Conservation (phyloP, 306 rosid genomes). For the Adenanthera pavonina region DNA sequence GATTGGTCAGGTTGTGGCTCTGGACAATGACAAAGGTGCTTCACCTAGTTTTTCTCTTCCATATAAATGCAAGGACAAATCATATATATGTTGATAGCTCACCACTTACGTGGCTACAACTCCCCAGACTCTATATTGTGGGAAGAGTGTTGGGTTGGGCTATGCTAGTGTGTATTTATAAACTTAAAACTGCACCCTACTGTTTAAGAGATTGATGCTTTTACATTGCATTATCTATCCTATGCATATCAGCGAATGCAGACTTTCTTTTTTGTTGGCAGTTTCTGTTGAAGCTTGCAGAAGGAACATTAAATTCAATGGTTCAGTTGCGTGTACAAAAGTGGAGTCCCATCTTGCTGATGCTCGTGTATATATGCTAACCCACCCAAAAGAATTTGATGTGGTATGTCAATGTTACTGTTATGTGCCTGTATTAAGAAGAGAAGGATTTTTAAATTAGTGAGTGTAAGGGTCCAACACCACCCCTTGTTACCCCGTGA, state of each 20-base stretch:
- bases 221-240: conserved; percentile 24
- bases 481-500: background rate
- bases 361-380: conserved; percentile 96
- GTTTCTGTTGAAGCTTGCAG: conserved; percentile 92
- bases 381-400: conserved; percentile 91
- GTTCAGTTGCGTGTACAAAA: conserved; percentile 80
- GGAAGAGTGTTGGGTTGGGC: background rate
- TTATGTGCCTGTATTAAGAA: conserved; percentile 11
- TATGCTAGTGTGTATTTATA: conserved; percentile 5
- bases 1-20: conserved; percentile 91
- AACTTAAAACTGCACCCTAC: background rate
- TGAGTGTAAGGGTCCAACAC: conserved; percentile 1
- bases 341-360: conserved; percentile 96
- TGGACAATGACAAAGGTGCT: conserved; percentile 90
- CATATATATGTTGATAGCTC: conserved; percentile 10
- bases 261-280: conserved; percentile 40
- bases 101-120: background rate
- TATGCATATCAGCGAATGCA: conserved; percentile 23
- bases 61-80: background rate
- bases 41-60: conserved; percentile 21
- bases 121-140: background rate
- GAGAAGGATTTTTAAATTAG: background rate
- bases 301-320: conserved; percentile 97
- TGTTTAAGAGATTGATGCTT: conserved; percentile 19
- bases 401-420: conserved; percentile 63